These are phyloP conservation scores for Urtica urens DNA, from an alignment of 306 rosid genomes.

Conservation along the genomic window DNA sequence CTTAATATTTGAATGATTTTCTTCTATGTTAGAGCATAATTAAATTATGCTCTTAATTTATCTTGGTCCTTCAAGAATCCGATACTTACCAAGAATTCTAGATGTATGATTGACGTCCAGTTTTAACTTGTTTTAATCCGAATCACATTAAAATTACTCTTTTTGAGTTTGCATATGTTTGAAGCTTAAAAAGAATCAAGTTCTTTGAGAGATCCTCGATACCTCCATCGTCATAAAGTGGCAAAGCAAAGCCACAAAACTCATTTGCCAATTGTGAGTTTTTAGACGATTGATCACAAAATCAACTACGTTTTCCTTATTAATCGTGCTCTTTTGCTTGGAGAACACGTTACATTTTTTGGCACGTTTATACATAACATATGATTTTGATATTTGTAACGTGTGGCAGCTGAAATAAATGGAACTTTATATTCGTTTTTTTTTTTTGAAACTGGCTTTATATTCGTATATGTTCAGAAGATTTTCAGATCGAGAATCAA, in stretches of 20 bases:
- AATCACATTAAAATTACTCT: neutral
- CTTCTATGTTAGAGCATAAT: neutral
- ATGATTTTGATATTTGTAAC: neutral
- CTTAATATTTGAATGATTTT: neutral
- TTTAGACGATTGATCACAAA: neutral
- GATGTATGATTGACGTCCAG: neutral
- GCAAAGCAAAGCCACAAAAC: neutral
- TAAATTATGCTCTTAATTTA: neutral
- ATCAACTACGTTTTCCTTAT: neutral
- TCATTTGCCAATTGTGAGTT: conserved; percentile 1
- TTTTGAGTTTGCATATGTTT: conserved; percentile 5
- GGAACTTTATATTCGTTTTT: neutral
- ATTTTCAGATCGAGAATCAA: no score
- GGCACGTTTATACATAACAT: neutral
- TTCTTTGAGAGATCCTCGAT: neutral
- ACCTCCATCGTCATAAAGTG: neutral
- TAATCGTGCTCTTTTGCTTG: neutral
- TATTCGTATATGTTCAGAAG: no score
- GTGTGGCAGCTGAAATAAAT: neutral
- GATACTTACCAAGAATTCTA: neutral
- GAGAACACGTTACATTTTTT: neutral
- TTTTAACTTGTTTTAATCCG: neutral
- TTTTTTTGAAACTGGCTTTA: no score
- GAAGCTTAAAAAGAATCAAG: neutral
- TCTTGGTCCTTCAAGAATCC: neutral